Conservation (phyloP, 2,329 filamentous ascomycete genomes). For the Reticulascus tulasneorum region DNA sequence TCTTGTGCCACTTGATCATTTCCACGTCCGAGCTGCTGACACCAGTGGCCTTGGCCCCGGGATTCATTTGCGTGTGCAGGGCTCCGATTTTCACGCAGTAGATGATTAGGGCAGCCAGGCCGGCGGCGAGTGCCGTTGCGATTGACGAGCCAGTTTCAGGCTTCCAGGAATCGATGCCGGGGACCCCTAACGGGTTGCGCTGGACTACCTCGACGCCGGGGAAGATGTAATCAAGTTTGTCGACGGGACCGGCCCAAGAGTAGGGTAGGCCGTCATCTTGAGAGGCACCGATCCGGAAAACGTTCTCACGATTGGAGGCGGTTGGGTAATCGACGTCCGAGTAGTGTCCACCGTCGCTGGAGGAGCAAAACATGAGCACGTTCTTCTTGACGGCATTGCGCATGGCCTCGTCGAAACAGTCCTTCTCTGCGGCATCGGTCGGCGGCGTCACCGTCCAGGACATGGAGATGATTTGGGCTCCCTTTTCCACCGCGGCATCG, state of each 20-base stretch:
- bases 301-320: conserved; percentile 5
- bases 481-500: conserved; percentile 14
- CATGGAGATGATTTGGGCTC: conserved; percentile 26
- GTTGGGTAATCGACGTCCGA: conserved; percentile 13
- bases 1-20: conserved; percentile 12
- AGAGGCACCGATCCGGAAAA: conserved; percentile 25
- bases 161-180: neutral
- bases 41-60: neutral
- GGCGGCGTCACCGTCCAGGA: conserved; percentile 21
- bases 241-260: conserved; percentile 16
- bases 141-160: conserved; percentile 19
- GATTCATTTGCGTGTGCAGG: conserved; percentile 13
- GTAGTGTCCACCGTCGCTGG: conserved; percentile 23
- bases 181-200: conserved; percentile 1
- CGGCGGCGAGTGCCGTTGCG: conserved; percentile 25
- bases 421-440: conserved; percentile 5
- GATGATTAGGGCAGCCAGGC: conserved; percentile 25
- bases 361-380: conserved; percentile 35
- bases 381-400: conserved; percentile 17
- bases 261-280: conserved; percentile 14
- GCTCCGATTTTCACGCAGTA: conserved; percentile 20
- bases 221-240: conserved; percentile 24
- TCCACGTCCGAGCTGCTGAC: conserved; percentile 6
- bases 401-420: conserved; percentile 4
- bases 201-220: conserved; percentile 23